Evolutionary conservation across 495 filamentous ascomycete genomes (phyloP).

Genomic region (Arthonia radiata): DNA sequence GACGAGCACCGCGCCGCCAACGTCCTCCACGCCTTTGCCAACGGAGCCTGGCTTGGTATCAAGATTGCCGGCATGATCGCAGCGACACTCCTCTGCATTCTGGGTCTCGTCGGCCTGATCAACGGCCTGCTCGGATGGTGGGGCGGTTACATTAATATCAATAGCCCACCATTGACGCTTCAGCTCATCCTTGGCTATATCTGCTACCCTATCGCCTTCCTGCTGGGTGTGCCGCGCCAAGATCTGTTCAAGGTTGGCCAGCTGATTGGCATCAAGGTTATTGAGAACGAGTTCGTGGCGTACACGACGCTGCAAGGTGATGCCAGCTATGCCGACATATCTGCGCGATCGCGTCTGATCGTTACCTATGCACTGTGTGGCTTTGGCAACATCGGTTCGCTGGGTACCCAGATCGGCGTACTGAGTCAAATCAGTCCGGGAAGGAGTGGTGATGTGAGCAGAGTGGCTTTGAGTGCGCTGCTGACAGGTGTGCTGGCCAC

Average conservation of each 20-base stretch:
- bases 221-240: constrained; percentile 55
- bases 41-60: constrained; percentile 68
- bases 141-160: constrained; percentile 59
- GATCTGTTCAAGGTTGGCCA: constrained; percentile 51
- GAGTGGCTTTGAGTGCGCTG: constrained; percentile 52
- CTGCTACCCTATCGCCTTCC: constrained; percentile 63
- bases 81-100: constrained; percentile 57
- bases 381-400: constrained; percentile 58
- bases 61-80: constrained; percentile 76
- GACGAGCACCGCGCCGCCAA: constrained; percentile 49
- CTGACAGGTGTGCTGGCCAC: constrained; percentile 57
- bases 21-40: constrained; percentile 62
- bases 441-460: constrained; percentile 47
- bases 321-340: constrained; percentile 26
- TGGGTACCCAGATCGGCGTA: constrained; percentile 72
- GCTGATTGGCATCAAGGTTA: constrained; percentile 63
- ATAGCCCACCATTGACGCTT: constrained; percentile 36
- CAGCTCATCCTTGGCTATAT: constrained; percentile 61
- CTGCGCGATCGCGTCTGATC: constrained; percentile 43
- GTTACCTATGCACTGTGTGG: constrained; percentile 52
- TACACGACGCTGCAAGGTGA: constrained; percentile 22
- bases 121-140: constrained; percentile 75
- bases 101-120: constrained; percentile 49
- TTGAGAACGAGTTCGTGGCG: constrained; percentile 30
- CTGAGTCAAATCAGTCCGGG: constrained; percentile 54